Conservation (phyloP, 1,284 basidiomycete genomes). For the Cutaneotrichosporon cutaneum region DNA sequence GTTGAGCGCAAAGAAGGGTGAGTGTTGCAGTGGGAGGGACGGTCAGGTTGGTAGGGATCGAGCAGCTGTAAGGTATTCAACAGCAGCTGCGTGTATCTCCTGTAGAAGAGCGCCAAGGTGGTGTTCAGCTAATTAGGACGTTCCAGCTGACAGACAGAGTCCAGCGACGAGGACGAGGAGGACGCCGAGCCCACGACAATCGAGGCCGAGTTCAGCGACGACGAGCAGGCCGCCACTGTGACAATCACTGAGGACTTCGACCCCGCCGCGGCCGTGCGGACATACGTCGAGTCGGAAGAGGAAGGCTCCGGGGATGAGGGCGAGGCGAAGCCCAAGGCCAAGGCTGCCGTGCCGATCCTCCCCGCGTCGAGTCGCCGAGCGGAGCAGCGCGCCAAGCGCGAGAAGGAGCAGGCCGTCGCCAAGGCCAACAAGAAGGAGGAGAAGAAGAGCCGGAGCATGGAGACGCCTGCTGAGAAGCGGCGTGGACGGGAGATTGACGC, state of each 20-base stretch:
- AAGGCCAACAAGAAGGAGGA: slow-evolving; percentile 23
- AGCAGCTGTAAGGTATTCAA: neutral
- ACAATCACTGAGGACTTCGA: slow-evolving; percentile 54
- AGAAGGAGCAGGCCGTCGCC: slow-evolving; percentile 15
- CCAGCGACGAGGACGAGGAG: slow-evolving; percentile 16
- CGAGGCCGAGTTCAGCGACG: slow-evolving; percentile 50
- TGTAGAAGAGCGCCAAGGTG: neutral
- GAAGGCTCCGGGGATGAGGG: slow-evolving; percentile 1
- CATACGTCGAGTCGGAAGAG: slow-evolving; percentile 13
- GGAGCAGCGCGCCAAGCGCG: slow-evolving; percentile 28
- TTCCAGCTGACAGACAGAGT: slow-evolving; percentile 7
- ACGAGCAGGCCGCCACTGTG: slow-evolving; percentile 51
- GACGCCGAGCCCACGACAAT: slow-evolving; percentile 26
- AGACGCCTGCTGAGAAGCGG: slow-evolving; percentile 42
- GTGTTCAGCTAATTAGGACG: neutral
- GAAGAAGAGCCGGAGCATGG: slow-evolving; percentile 33
- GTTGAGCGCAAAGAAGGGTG: slow-evolving; percentile 33
- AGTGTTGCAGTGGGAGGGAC: slow-evolving; percentile 2
- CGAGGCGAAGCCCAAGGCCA: slow-evolving; percentile 11
- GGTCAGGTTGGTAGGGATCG: too few species aligned
- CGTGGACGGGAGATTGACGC: slow-evolving; percentile 49
- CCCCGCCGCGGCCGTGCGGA: slow-evolving; percentile 20
- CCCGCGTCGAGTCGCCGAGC: slow-evolving; percentile 45
- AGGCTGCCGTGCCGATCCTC: slow-evolving; percentile 33
- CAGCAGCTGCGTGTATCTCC: neutral